phyloP scores from a whole-genome alignment of 345 rosid species.

The Eutrema japonicum region DNA sequence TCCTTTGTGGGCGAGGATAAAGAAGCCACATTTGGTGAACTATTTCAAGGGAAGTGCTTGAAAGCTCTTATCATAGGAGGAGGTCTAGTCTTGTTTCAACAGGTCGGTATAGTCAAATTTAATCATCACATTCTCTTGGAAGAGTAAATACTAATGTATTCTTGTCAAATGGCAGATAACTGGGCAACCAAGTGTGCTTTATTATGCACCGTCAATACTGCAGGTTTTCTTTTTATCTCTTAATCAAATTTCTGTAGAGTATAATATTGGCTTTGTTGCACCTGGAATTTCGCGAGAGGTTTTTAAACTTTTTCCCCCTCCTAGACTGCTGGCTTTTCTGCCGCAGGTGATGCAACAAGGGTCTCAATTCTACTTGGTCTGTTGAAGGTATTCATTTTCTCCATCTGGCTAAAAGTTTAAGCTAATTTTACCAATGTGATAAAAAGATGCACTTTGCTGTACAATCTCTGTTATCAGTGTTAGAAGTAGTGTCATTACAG shows the following conservation, averaged over 20 bases:
- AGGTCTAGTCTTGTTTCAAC: conserved; percentile 94
- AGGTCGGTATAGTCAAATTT: conserved; percentile 52
- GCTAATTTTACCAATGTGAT: conserved; percentile 14
- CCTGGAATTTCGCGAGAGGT: neutral
- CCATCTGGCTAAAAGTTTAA: neutral
- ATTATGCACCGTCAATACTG: conserved; percentile 89
- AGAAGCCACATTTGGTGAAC: conserved; percentile 59
- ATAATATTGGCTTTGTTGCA: conserved; percentile 11
- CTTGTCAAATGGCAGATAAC: conserved; percentile 66
- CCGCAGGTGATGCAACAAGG: conserved; percentile 93
- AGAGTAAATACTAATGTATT: conserved; percentile 16
- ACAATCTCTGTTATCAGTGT: conserved; percentile 20
- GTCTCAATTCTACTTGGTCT: conserved; percentile 89
- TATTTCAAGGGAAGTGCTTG: conserved; percentile 80
- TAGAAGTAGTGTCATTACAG: conserved; percentile 12
- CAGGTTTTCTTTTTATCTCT: conserved; percentile 57
- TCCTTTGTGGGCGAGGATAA: conserved; percentile 70
- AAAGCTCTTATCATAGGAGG: conserved; percentile 85
- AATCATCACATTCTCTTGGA: conserved; percentile 1
- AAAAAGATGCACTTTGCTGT: neutral
- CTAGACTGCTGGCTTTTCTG: conserved; percentile 93
- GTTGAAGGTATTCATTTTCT: conserved; percentile 59
- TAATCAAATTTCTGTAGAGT: conserved; percentile 8
- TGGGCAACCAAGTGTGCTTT: conserved; percentile 97
- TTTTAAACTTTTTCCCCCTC: neutral